phyloP scores from a whole-genome alignment of 1,284 basidiomycete species.

The Malassezia obtusa region DNA sequence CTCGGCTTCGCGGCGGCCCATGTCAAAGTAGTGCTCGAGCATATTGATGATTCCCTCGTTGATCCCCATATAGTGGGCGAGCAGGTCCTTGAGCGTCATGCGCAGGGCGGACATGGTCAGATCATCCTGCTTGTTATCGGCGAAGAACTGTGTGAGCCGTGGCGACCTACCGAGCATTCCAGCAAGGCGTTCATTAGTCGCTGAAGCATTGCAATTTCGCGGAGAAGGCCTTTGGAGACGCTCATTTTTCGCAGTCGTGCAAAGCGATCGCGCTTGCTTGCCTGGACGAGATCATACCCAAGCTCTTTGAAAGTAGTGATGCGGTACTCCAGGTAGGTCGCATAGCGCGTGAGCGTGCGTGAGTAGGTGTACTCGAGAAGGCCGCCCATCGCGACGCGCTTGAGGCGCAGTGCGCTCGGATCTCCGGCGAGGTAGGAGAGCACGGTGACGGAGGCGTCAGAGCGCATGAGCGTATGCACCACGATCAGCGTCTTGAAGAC shows the following conservation, averaged over 20 bases:
- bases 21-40: constrained; percentile 85
- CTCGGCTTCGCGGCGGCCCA: constrained; percentile 82
- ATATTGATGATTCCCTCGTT: constrained; percentile 98
- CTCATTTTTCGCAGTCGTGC: constrained; percentile 74
- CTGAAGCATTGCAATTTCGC: constrained; percentile 85
- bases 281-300: constrained; percentile 78
- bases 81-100: constrained; percentile 92
- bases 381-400: constrained; percentile 57
- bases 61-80: constrained; percentile 88
- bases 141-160: constrained; percentile 63
- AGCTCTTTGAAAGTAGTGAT: constrained; percentile 82
- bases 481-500: constrained; percentile 95
- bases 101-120: constrained; percentile 77
- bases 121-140: constrained; percentile 85
- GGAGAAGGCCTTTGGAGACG: constrained; percentile 85
- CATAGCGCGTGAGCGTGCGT: constrained; percentile 75
- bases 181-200: constrained; percentile 74
- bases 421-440: constrained; percentile 63
- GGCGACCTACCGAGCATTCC: constrained; percentile 59
- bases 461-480: constrained; percentile 87
- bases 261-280: constrained; percentile 32
- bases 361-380: constrained; percentile 53
- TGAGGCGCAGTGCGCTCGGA: constrained; percentile 63
- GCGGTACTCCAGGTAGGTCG: constrained; percentile 75
- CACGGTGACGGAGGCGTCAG: constrained; percentile 82